Conservation (phyloP, 202 grass and related monocot species). For the Carex arenaria region DNA sequence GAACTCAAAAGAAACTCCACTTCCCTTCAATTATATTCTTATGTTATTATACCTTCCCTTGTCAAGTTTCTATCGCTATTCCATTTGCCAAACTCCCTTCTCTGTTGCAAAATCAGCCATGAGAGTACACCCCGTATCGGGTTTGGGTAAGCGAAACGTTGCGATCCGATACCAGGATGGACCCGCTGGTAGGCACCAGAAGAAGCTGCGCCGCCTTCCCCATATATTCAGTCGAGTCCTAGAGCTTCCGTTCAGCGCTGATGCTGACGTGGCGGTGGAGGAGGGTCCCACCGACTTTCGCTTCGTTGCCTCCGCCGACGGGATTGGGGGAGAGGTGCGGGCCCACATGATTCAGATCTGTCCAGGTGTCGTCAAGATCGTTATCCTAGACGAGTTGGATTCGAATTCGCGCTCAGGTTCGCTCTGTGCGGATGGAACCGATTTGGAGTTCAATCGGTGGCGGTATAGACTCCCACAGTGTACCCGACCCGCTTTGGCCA, state of each 20-base stretch:
- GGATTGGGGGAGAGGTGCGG: constrained; percentile 41
- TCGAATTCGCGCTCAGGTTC: constrained; percentile 12
- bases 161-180: constrained; percentile 27
- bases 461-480: constrained; percentile 74
- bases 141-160: constrained; percentile 27
- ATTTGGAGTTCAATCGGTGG: constrained; percentile 86
- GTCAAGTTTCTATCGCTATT: background rate
- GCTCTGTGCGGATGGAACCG: constrained; percentile 19
- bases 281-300: constrained; percentile 70
- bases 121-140: constrained; percentile 24
- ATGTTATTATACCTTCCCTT: background rate
- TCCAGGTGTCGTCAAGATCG: constrained; percentile 87
- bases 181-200: constrained; percentile 29
- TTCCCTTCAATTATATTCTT: background rate
- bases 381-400: constrained; percentile 36
- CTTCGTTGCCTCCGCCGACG: constrained; percentile 54
- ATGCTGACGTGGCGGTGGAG: constrained; percentile 72
- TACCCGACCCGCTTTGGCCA: constrained; percentile 71
- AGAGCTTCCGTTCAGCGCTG: constrained; percentile 86
- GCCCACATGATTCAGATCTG: constrained; percentile 78
- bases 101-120: constrained; percentile 4
- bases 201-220: constrained; percentile 89
- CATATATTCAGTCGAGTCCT: constrained; percentile 94
- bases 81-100: background rate
- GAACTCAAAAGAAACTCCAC: constrained; percentile 1